Evolutionary conservation across 176 grass and related monocot genomes (phyloP), one percentile per base, ranked within the genome.

Genomic region (Poa pratensis): DNA sequence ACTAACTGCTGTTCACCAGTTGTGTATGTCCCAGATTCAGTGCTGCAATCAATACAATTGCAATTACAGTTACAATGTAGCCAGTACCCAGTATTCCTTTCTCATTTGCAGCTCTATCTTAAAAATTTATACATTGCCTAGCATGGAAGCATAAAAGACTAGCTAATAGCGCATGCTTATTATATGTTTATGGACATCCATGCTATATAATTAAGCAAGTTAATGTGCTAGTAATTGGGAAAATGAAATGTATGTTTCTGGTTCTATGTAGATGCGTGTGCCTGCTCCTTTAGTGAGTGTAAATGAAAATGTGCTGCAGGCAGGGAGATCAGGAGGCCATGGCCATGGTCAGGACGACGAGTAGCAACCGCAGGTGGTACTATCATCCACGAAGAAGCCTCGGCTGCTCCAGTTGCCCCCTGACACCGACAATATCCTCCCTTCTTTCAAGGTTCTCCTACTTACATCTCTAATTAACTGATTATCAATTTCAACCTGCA

Each of bases 371-470:
- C 70, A 73, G 26, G 14, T 49, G 23, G 23, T 28, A 2, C 7
- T 73, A 50, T 73, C 70, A 4, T 73, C 69, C 6, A 73, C 48
- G 69, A 74, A 74, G 71, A 50, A 74, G 71, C 45, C 71, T 51
- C 23, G 45, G 45, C 71, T 74, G 45, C 71, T 74, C 7, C 45
- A 51, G 43, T 51, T 23, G 24, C 45, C 3, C 3, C 15, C 71
- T 15, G 12, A 7, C 6, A 18, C 23, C 43, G 51, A 49, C 69
- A 73, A 49, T 72, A 74, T 51, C 22, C 24, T 74, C 23, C 71
- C 71, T 50, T 51, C 45, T 74, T 51, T 74, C 45, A 74, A 74
- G 45, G 71, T 51, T 51, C 23, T 51, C 23, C 13, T 28, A 63
- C 60, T 14, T 63, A 73, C 40, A 43, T 43, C 40, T 43, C 6